These are phyloP conservation scores for Psidium guajava DNA, from an alignment of 345 rosid genomes.

Conservation along the genomic window DNA sequence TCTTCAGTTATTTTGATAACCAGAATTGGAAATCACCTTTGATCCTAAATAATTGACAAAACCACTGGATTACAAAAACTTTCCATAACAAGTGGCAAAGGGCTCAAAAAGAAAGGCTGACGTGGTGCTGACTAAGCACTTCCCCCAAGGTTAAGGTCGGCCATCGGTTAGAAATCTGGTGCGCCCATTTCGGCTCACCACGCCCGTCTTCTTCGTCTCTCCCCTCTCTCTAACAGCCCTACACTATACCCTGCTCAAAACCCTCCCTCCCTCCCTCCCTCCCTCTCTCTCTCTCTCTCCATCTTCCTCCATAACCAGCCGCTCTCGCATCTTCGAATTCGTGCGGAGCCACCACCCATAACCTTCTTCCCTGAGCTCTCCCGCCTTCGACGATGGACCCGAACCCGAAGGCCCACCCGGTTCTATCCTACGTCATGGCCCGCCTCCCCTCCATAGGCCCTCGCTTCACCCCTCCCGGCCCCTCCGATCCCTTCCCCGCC, in stretches of 20 bases:
- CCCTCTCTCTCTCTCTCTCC: background rate
- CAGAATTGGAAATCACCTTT: too few relatives aligned
- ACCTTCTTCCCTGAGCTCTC: background rate
- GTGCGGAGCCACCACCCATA: background rate
- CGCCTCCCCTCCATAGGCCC: slow-evolving; percentile 59
- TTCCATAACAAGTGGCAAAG: too few relatives aligned
- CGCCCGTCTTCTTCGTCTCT: too few relatives aligned
- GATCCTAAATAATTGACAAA: too few relatives aligned
- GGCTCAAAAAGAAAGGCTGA: too few relatives aligned
- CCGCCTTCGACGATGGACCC: slow-evolving; percentile 47
- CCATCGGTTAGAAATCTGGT: too few relatives aligned
- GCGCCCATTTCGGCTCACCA: too few relatives aligned
- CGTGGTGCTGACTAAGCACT: too few relatives aligned
- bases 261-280: background rate
- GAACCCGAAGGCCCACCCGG: slow-evolving; percentile 50
- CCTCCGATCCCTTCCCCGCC: slow-evolving; percentile 8
- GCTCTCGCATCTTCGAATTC: background rate
- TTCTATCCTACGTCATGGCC: slow-evolving; percentile 79
- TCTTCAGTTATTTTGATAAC: too few relatives aligned
- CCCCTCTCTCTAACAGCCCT: too few relatives aligned
- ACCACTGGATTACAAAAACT: too few relatives aligned
- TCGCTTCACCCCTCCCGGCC: slow-evolving; percentile 5
- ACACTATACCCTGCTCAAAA: background rate
- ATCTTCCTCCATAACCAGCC: background rate
- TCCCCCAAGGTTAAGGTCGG: too few relatives aligned